Base-by-base conservation (phyloP, 2,329 filamentous ascomycete species). In the Davidsoniella australis region DNA sequence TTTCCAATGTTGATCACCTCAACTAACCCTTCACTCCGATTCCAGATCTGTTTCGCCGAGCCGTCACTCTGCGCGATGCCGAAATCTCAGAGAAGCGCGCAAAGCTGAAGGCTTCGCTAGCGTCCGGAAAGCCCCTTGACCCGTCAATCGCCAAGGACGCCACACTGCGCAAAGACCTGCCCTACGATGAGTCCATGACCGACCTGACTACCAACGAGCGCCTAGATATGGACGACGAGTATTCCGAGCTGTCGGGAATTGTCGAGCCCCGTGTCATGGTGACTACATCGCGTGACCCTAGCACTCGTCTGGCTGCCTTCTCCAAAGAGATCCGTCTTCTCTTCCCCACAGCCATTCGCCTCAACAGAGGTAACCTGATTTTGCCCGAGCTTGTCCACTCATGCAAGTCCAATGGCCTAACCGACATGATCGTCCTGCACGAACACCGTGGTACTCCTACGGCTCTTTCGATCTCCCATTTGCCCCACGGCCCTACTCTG, bases 371-470 rank as follows among this genome's bases (percentile, higher is more conserved):
- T 60, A 95, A 91, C 55, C 71, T 93, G 26, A 80, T 96, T 54
- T 69, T 96, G 7, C 82, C 83, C 2, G 89, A 94, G 58, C 72
- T 98, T 2, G 83, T 94, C 23, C 71, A 75, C 44, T 89, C 84
- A 50, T 87, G 87, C 17, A 81, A 88, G 59, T 75, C 82, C 41
- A 80, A 82, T 12, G 84, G 85, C 2, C 70, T 96, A 18, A 83
- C 79, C 42, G 91, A 98, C 60, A 73, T 98, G 55, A 69, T 96
- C 17, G 71, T 95, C 2, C 73, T 94, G 1, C 88, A 95, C 62
- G 91, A 96, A 61, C 88, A 95, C 64, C 77, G 91, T 61, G 88
- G 89, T 58, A 89, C 83, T 1, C 91, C 91, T 0, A 95, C 88
- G 0, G 88, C 87, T 1, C 68, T 98, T 57, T 94, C 85, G 1